Percentiles rank a stretch among this genome's conserved stretches.
Conservation (phyloP, 139 green algal species). For the Mesotaenium endlicherianum region DNA sequence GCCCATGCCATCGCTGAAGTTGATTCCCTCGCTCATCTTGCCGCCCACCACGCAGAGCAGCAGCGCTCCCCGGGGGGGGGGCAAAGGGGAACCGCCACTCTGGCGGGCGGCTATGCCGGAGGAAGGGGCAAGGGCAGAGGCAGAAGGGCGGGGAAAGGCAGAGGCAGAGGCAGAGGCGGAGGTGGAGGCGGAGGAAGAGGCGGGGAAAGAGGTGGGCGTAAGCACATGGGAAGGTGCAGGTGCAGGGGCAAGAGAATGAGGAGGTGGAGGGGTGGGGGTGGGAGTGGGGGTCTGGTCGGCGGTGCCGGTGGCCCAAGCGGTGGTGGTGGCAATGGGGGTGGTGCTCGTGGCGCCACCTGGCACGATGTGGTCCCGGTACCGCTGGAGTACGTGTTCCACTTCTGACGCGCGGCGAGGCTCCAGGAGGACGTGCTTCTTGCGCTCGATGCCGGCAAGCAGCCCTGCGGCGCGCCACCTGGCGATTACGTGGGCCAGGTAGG, state of each 20-base stretch:
- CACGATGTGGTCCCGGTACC: conserved; percentile 58
- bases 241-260: no score
- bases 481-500: conserved; percentile 58
- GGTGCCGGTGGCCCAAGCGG: not conserved
- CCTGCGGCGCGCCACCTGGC: conserved; percentile 63
- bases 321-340: no score
- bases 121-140: not conserved
- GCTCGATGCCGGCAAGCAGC: conserved; percentile 54
- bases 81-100: not conserved
- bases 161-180: no score
- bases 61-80: conserved; percentile 64
- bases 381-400: conserved; percentile 68
- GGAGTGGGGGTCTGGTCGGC: no score
- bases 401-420: conserved; percentile 65
- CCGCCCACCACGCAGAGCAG: conserved; percentile 91
- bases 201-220: no score
- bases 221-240: no score
- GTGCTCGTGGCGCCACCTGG: no score
- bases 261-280: no score
- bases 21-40: conserved; percentile 97
- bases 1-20: conserved; percentile 94
- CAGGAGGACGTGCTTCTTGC: conserved; percentile 67
- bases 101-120: not conserved
- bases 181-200: no score
- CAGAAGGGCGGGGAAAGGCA: not conserved